phyloP scores from a whole-genome alignment of 1,284 basidiomycete genomes.

The Cutaneotrichosporon dermatis region DNA sequence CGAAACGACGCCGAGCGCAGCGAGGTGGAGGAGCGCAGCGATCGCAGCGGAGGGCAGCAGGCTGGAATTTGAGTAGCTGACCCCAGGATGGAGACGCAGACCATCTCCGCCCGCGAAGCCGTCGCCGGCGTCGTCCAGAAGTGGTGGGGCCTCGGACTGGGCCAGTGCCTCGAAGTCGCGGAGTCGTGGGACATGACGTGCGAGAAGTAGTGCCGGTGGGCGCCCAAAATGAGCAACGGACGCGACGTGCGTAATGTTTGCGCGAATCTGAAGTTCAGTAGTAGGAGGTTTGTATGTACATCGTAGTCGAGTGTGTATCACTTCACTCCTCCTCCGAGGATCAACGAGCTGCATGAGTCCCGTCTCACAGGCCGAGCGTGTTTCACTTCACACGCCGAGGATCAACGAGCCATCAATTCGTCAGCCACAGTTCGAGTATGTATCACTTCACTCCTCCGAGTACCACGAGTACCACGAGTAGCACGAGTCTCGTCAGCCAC shows the following conservation, averaged over 20 bases:
- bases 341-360: too few relatives aligned
- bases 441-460: too few relatives aligned
- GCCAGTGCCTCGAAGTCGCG: slow-evolving; percentile 33
- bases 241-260: too few relatives aligned
- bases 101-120: slow-evolving; percentile 73
- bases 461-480: too few relatives aligned
- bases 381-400: not conserved
- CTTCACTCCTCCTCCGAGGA: not conserved
- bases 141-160: slow-evolving; percentile 53
- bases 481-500: too few relatives aligned
- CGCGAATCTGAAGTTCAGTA: not conserved
- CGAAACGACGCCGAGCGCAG: too few relatives aligned
- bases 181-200: slow-evolving; percentile 47
- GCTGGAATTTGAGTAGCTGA: slow-evolving; percentile 29
- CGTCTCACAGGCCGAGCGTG: too few relatives aligned
- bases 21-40: too few relatives aligned
- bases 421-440: too few relatives aligned
- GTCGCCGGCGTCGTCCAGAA: slow-evolving; percentile 70
- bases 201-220: not conserved
- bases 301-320: too few relatives aligned
- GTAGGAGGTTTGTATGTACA: not conserved
- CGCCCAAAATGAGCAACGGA: not conserved
- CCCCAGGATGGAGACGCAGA: slow-evolving; percentile 78
- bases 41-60: too few relatives aligned
- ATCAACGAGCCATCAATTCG: too few relatives aligned